Evolutionary conservation across 208 protist species (phyloP).

Genomic region (Trypanosoma avium): DNA sequence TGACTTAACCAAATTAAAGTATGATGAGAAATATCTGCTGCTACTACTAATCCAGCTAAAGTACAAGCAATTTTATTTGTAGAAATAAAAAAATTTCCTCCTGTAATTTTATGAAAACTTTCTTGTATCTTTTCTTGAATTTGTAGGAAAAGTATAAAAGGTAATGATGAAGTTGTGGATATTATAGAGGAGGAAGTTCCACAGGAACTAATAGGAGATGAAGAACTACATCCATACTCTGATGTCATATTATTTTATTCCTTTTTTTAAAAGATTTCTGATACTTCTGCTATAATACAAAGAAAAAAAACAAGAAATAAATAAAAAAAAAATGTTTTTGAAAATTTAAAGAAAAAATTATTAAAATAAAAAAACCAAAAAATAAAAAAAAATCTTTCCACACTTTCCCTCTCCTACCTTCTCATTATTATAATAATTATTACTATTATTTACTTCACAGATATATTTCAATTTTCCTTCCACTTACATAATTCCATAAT

Average conservation of each 20-base stretch:
- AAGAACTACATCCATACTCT: too few relatives aligned
- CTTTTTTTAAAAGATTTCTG: too few relatives aligned
- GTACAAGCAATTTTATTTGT: not conserved
- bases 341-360: not conserved
- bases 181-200: too few relatives aligned
- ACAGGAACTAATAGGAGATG: too few relatives aligned
- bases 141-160: too few relatives aligned
- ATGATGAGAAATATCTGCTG: not conserved
- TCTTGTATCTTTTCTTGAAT: too few relatives aligned
- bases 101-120: too few relatives aligned
- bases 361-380: slow-evolving; percentile 4
- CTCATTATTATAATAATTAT: too few relatives aligned
- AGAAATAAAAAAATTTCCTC: too few relatives aligned
- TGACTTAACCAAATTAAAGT: not conserved
- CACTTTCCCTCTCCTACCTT: not conserved
- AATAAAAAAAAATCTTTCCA: not conserved
- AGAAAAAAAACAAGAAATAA: not conserved
- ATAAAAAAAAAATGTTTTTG: not conserved
- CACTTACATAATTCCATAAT: slow-evolving; percentile 28
- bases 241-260: too few relatives aligned
- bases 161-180: too few relatives aligned
- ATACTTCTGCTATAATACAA: not conserved
- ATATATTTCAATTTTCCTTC: not conserved
- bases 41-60: not conserved
- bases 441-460: not conserved